Conservation (phyloP, 1,284 basidiomycete genomes). For the Ganoderma leucocontextum region DNA sequence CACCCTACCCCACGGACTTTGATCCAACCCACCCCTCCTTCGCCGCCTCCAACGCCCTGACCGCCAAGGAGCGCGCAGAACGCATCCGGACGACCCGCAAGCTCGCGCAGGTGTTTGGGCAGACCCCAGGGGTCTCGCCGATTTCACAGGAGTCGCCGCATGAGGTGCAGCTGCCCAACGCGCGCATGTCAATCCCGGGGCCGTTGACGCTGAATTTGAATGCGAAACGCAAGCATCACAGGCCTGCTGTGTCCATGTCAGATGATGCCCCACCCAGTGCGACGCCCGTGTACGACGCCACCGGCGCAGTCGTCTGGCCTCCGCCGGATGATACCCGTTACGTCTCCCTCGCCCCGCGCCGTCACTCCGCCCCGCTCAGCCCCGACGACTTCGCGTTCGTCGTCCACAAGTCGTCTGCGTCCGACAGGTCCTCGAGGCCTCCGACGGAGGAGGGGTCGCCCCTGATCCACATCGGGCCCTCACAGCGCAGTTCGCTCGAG, state of each 20-base stretch:
- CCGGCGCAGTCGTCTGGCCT: slow-evolving; percentile 39
- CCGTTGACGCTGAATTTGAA: slow-evolving; percentile 28
- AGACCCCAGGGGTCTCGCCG: slow-evolving; percentile 54
- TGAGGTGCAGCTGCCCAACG: slow-evolving; percentile 28
- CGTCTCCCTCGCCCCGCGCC: slow-evolving; percentile 45
- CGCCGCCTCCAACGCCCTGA: slow-evolving; percentile 69
- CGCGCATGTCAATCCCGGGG: slow-evolving; percentile 29
- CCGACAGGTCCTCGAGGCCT: slow-evolving; percentile 2
- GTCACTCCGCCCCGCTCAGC: slow-evolving; percentile 61
- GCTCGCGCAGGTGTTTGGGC: slow-evolving; percentile 80
- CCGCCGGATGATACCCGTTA: slow-evolving; percentile 46
- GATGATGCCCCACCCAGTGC: slow-evolving; percentile 32
- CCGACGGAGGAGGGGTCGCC: slow-evolving; percentile 16
- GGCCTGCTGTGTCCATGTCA: slow-evolving; percentile 54
- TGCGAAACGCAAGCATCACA: slow-evolving; percentile 41
- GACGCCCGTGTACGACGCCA: slow-evolving; percentile 28
- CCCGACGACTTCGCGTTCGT: slow-evolving; percentile 46
- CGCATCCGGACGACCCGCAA: slow-evolving; percentile 79
- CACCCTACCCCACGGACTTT: slow-evolving; percentile 19
- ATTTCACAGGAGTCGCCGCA: slow-evolving; percentile 26
- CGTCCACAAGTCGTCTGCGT: slow-evolving; percentile 11
- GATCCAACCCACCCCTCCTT: slow-evolving; percentile 48
- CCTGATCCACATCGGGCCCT: slow-evolving; percentile 39
- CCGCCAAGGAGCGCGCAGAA: slow-evolving; percentile 72
- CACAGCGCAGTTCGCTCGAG: slow-evolving; percentile 30